Evolutionary conservation across 2,329 filamentous ascomycete genomes (phyloP).

Genomic region (Sarocladium strictum): DNA sequence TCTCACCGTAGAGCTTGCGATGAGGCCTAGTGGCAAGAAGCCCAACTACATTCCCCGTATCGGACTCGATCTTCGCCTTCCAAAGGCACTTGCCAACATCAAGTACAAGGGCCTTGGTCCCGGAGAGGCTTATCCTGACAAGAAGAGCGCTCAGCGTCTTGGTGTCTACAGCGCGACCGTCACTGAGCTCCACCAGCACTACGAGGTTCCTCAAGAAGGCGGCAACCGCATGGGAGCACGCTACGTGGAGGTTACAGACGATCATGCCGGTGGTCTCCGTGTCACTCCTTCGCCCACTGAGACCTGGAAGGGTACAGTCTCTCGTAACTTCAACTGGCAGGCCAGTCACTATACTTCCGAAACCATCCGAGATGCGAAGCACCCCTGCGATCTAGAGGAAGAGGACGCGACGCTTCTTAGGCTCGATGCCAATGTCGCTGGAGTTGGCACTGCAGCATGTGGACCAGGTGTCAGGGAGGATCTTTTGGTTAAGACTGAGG

Average conservation of each 20-base stretch:
- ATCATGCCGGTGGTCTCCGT: slow-evolving; percentile 22
- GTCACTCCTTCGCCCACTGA: slow-evolving; percentile 20
- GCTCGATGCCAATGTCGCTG: slow-evolving; percentile 40
- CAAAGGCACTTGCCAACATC: slow-evolving; percentile 37
- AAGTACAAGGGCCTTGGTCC: slow-evolving; percentile 59
- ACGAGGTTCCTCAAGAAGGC: slow-evolving; percentile 64
- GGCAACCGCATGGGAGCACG: slow-evolving; percentile 57
- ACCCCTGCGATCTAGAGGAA: slow-evolving; percentile 56
- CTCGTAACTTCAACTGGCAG: slow-evolving; percentile 42
- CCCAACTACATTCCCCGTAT: slow-evolving; percentile 55
- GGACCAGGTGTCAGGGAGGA: slow-evolving; percentile 42
- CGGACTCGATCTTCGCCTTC: slow-evolving; percentile 51
- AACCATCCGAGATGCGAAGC: slow-evolving; percentile 51
- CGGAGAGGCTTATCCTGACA: slow-evolving; percentile 60
- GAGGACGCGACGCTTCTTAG: slow-evolving; percentile 38
- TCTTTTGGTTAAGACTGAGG: slow-evolving; percentile 33
- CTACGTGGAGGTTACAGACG: slow-evolving; percentile 22
- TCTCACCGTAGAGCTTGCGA: slow-evolving; percentile 37
- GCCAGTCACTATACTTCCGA: slow-evolving; percentile 46
- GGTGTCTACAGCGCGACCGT: slow-evolving; percentile 41
- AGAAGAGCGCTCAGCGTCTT: slow-evolving; percentile 46
- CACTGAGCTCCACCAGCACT: slow-evolving; percentile 47
- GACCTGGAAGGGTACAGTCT: slow-evolving; percentile 10
- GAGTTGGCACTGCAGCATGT: slow-evolving; percentile 43
- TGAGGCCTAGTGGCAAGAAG: slow-evolving; percentile 39